phyloP scores from a whole-genome alignment of 495 filamentous ascomycete genomes.

The Aspergillus steynii region DNA sequence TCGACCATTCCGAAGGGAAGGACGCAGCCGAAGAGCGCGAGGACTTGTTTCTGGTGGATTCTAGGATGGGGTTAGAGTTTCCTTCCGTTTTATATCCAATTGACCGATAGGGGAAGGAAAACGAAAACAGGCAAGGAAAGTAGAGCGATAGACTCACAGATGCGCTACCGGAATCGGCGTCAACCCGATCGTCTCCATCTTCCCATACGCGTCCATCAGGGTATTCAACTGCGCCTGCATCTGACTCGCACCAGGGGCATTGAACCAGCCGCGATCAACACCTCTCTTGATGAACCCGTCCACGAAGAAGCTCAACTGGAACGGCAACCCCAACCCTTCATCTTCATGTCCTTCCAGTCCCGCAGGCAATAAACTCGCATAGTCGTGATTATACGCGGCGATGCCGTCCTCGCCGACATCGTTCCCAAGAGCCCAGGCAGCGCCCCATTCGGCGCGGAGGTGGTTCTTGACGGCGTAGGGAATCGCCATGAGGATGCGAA shows the following conservation, averaged over 20 bases:
- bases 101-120: too few relatives aligned
- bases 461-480: slow-evolving; percentile 78
- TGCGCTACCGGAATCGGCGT: slow-evolving; percentile 77
- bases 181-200: slow-evolving; percentile 72
- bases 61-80: slow-evolving; percentile 24
- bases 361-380: slow-evolving; percentile 58
- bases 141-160: slow-evolving; percentile 45
- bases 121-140: background rate
- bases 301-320: slow-evolving; percentile 67
- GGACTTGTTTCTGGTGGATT: slow-evolving; percentile 75
- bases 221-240: slow-evolving; percentile 64
- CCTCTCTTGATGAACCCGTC: slow-evolving; percentile 68
- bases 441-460: slow-evolving; percentile 71
- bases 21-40: slow-evolving; percentile 69
- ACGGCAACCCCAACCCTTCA: slow-evolving; percentile 62
- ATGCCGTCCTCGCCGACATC: slow-evolving; percentile 46
- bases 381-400: slow-evolving; percentile 56
- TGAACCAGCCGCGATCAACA: slow-evolving; percentile 58
- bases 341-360: slow-evolving; percentile 62
- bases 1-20: slow-evolving; percentile 73
- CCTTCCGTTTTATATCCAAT: background rate
- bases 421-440: slow-evolving; percentile 46
- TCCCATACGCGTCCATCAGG: slow-evolving; percentile 64
- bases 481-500: slow-evolving; percentile 66
- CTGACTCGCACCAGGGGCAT: slow-evolving; percentile 60